Evolutionary conservation across 2,329 filamentous ascomycete species (phyloP).

Genomic region (Paecilomyces niveus): DNA sequence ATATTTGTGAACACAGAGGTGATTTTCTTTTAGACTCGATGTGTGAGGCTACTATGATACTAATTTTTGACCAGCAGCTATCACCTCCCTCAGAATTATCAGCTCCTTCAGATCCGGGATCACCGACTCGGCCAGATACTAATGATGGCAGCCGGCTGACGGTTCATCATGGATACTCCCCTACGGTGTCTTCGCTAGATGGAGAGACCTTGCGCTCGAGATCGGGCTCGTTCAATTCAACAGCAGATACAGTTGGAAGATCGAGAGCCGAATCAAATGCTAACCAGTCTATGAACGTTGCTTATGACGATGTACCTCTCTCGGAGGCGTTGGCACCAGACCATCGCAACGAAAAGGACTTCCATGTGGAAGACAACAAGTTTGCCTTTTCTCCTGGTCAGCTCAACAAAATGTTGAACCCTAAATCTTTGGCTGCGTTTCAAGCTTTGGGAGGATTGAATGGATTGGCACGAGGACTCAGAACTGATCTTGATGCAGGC

Average conservation of each 20-base stretch:
- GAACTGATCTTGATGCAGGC: slow-evolving; percentile 64
- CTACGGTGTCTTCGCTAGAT: slow-evolving; percentile 29
- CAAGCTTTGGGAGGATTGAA: slow-evolving; percentile 69
- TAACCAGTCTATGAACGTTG: slow-evolving; percentile 11
- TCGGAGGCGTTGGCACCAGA: slow-evolving; percentile 66
- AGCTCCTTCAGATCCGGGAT: not conserved
- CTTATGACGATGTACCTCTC: slow-evolving; percentile 31
- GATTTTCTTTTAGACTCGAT: not conserved
- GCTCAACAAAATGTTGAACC: slow-evolving; percentile 48
- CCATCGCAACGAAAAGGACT: slow-evolving; percentile 67
- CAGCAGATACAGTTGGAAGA: slow-evolving; percentile 24
- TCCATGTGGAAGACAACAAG: slow-evolving; percentile 67
- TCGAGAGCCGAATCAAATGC: slow-evolving; percentile 28
- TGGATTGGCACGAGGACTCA: slow-evolving; percentile 72
- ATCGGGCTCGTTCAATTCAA: slow-evolving; percentile 33
- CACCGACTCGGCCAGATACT: not conserved
- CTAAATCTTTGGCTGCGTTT: slow-evolving; percentile 78
- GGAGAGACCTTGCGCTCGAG: slow-evolving; percentile 39
- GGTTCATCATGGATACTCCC: slow-evolving; percentile 19
- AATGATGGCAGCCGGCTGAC: slow-evolving; percentile 1
- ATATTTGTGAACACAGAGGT: not conserved
- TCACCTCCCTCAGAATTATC: not conserved
- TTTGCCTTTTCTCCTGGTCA: slow-evolving; percentile 62
- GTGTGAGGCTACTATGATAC: not conserved
- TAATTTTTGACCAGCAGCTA: not conserved